Percentiles rank a stretch among this genome's conserved stretches.
Conservation (phyloP, 148 eudicot species). For the Dysphania ambrosioides region DNA sequence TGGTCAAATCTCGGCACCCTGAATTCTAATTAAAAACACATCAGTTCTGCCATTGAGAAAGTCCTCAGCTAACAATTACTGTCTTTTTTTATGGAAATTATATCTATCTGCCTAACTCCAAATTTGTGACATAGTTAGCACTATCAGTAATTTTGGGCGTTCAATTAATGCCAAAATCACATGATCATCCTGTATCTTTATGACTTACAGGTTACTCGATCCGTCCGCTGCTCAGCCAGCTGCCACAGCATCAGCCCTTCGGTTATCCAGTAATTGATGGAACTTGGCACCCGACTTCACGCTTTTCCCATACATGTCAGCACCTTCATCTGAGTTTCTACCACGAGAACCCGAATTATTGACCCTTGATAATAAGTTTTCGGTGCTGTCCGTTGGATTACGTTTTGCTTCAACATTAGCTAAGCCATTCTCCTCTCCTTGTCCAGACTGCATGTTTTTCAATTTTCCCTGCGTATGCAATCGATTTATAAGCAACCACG, state of each 20-base stretch:
- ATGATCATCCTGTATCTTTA: conserved; percentile 21
- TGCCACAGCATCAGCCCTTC: conserved; percentile 73
- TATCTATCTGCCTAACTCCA: conserved; percentile 27
- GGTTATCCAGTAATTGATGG: conserved; percentile 69
- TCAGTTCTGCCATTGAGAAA: conserved; percentile 50
- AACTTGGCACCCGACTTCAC: conserved; percentile 71
- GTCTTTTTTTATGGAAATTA: conserved; percentile 7
- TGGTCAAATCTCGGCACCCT: conserved; percentile 41
- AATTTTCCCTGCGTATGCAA: conserved; percentile 55
- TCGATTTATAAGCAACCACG: conserved; percentile 12
- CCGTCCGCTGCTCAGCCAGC: conserved; percentile 51
- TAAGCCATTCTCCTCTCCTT: conserved; percentile 27
- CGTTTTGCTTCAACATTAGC: conserved; percentile 30
- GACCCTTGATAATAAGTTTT: conserved; percentile 74
- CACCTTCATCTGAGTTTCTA: conserved; percentile 41
- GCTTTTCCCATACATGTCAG: conserved; percentile 42
- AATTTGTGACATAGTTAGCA: conserved; percentile 43
- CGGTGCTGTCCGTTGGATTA: conserved; percentile 52
- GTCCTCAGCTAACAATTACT: conserved; percentile 30
- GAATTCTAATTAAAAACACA: conserved; percentile 46
- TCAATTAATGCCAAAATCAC: conserved; percentile 63
- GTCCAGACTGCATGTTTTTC: conserved; percentile 32
- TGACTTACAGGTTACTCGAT: conserved; percentile 19
- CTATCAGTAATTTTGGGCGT: conserved; percentile 59
- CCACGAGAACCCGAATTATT: conserved; percentile 51